phyloP scores from a whole-genome alignment of 2,329 filamentous ascomycete genomes.

The Pyricularia pennisetigena region DNA sequence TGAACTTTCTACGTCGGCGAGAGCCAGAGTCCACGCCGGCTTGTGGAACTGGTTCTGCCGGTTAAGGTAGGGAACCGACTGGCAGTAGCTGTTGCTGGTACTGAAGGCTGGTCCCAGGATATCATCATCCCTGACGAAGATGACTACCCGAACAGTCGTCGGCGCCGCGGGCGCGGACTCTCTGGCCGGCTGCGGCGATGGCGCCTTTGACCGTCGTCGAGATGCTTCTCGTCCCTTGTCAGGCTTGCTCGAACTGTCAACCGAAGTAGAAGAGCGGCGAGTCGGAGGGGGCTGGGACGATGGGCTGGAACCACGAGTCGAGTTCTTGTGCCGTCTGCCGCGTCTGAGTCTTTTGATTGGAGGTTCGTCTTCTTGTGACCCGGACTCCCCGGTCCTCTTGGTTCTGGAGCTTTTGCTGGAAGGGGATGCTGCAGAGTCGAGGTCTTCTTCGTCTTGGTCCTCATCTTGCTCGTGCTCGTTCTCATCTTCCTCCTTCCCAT shows the following conservation, averaged over 20 bases:
- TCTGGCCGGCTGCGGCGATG: not conserved
- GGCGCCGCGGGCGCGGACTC: too few species aligned
- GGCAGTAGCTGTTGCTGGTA: not conserved
- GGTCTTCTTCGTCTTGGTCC: too few species aligned
- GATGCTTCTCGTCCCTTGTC: not conserved
- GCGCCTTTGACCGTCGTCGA: not conserved
- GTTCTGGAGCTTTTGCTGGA: not conserved
- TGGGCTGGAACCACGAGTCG: not conserved
- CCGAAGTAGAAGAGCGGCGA: not conserved
- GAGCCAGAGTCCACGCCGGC: not conserved
- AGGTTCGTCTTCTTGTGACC: not conserved
- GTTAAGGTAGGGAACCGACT: not conserved
- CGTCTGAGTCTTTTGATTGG: not conserved
- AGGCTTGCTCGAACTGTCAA: not conserved
- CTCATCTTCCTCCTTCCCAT: not conserved
- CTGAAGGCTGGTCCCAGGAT: too few species aligned
- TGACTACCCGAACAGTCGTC: not conserved
- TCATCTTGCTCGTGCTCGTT: not conserved
- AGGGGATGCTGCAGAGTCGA: too few species aligned
- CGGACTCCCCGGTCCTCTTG: not conserved
- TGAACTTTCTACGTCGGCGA: not conserved
- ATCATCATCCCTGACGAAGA: not conserved
- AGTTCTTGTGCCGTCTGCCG: not conserved
- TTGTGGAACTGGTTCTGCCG: constrained; percentile 5
- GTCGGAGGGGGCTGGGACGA: not conserved